Conservation (phyloP, 2,329 filamentous ascomycete genomes). For the Nemania diffusa region DNA sequence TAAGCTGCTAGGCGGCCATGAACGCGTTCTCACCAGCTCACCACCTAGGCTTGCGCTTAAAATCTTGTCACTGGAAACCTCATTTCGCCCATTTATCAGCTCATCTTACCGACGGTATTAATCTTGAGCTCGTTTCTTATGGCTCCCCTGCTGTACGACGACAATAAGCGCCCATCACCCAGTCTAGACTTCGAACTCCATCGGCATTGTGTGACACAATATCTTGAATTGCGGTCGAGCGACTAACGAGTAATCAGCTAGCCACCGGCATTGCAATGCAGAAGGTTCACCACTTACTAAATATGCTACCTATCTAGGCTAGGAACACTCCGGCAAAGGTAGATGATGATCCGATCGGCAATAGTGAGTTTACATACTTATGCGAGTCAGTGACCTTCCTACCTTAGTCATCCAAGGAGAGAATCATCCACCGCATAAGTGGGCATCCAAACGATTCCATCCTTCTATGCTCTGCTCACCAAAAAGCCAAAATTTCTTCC, state of each 20-base stretch:
- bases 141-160: slow-evolving; percentile 1
- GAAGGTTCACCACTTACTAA: neutral
- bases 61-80: neutral
- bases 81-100: neutral
- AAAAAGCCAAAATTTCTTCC: neutral
- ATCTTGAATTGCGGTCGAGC: neutral
- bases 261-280: neutral
- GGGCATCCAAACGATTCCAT: neutral
- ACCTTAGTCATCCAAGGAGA: neutral
- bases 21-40: neutral
- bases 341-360: neutral
- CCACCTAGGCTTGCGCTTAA: neutral
- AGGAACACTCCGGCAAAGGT: neutral
- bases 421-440: neutral
- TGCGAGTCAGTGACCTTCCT: slow-evolving; percentile 13
- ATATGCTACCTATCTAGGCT: neutral
- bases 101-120: neutral
- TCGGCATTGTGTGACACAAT: neutral
- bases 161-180: neutral
- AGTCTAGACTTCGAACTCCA: neutral
- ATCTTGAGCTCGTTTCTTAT: neutral
- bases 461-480: neutral
- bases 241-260: neutral
- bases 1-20: neutral
- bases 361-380: neutral